Conservation (phyloP, 257 asterid genomes). For the Avicennia marina region DNA sequence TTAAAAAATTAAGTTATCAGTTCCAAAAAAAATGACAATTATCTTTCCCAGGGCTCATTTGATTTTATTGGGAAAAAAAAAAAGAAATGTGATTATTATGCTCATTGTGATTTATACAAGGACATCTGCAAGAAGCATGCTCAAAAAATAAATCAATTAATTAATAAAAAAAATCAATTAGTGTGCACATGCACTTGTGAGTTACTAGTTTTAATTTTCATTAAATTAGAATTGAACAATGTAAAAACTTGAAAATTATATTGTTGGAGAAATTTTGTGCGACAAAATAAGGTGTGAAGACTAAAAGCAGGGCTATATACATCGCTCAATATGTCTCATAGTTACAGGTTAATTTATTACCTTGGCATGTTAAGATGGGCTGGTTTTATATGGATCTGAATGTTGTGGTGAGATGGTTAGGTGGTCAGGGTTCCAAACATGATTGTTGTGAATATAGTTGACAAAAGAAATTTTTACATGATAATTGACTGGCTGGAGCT, state of each 20-base stretch:
- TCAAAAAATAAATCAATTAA: background rate
- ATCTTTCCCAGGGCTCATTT: background rate
- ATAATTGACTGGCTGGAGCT: slow-evolving; percentile 1
- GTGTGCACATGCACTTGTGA: background rate
- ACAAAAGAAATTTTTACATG: background rate
- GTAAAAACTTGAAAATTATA: background rate
- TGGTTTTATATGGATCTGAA: background rate
- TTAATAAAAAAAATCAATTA: slow-evolving; percentile 6
- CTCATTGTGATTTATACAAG: background rate
- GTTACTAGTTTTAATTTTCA: slow-evolving; percentile 2
- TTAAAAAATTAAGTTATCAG: slow-evolving; percentile 1
- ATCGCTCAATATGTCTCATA: background rate
- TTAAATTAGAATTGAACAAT: background rate
- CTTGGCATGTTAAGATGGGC: background rate
- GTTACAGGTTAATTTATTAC: slow-evolving; percentile 7
- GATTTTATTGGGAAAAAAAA: background rate
- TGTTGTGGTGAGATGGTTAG: background rate
- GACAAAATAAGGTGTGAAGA: background rate
- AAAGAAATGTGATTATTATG: background rate
- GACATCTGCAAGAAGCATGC: background rate
- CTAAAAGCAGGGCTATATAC: background rate
- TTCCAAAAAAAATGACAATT: background rate
- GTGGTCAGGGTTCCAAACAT: background rate
- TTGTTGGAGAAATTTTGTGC: background rate
- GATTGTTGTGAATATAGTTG: background rate